Base-by-base conservation (phyloP, 2,329 filamentous ascomycete genomes). In the Trichophyton rubrum region DNA sequence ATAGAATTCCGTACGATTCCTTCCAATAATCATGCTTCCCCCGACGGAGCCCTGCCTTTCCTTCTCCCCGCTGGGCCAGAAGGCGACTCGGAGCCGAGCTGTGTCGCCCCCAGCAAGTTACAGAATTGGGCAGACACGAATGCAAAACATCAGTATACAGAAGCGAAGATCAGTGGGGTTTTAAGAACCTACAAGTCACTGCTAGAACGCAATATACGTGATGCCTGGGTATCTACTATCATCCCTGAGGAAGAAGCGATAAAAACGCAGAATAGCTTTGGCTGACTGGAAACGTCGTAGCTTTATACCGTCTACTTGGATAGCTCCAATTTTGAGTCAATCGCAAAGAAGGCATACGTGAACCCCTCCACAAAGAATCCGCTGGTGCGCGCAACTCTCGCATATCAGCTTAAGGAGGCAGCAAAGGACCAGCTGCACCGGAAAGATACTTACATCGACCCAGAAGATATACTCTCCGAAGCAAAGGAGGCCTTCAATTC, bases 11-110 rank as follows among this genome's bases (percentile, higher is more conserved):
- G 78, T 59, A 77, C 86, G 58, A 77, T 84, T 5, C 76, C 89
- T 3, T 95, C 90, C 3, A 95, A 84, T 67, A 97, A 97, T 73
- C 93, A 97, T 77, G 90, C 92, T 58, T 96, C 91, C 1, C 92
- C 92, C 0, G 87, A 86, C 22, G 91, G 92, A 61, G 80, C 85
- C n/a, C 80, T 97, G 13, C 93, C 93, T 0, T 97, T 95, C 74
- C 80, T 99, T 49, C 80, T 92, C 7, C 86, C 88, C 8, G 70
- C 66, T 38, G 33, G 33, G 40, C 3, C 61, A 9, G 35, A 51
- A 20, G 45, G 51, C 6, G 30, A 7, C 17, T 11, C 38, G 13
- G 67, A 77, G 35, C 72, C 75, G 57, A 64, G 72, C 30, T 72
- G 75, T 58, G 22, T 20, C 33, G 69, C 74, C 63, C 80, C 86